A percentile compares a stretch with the other conserved stretches of the same genome.
Conservation (phyloP, 768 basidiomycete species). For the Serendipita sp. region DNA sequence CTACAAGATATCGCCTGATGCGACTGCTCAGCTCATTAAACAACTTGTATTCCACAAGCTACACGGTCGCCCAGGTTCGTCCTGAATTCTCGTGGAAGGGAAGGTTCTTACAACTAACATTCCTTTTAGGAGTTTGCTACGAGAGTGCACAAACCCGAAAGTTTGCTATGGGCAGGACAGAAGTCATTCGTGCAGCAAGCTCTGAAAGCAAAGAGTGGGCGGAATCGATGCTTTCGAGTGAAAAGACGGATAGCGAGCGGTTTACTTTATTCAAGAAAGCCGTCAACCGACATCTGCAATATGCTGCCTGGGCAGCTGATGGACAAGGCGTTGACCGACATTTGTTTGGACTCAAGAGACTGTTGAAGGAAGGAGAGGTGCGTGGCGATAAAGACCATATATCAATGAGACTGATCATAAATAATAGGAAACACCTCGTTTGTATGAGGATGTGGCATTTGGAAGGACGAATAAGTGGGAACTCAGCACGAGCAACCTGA, state of each 20-base stretch:
- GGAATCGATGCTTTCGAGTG: conserved; percentile 66
- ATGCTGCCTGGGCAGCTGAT: conserved; percentile 81
- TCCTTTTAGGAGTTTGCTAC: conserved; percentile 65
- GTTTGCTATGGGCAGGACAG: conserved; percentile 79
- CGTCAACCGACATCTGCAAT: conserved; percentile 67
- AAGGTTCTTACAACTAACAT: conserved; percentile 13
- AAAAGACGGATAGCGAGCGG: conserved; percentile 37
- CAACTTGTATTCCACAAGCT: conserved; percentile 92
- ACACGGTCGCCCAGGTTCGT: conserved; percentile 19
- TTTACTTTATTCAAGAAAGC: conserved; percentile 59
- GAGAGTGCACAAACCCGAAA: conserved; percentile 91
- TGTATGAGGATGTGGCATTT: conserved; percentile 64
- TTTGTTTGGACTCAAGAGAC: conserved; percentile 81
- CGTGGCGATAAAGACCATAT: conserved; percentile 21
- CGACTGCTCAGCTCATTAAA: conserved; percentile 89
- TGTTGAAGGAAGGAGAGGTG: conserved; percentile 54
- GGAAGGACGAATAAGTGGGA: conserved; percentile 74
- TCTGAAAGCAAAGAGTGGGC: conserved; percentile 73
- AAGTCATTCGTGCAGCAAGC: conserved; percentile 81
- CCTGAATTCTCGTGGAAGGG: too few species aligned
- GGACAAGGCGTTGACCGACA: conserved; percentile 93
- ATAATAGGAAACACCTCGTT: conserved; percentile 22
- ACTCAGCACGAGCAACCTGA: conserved; percentile 78
- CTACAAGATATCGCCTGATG: conserved; percentile 75
- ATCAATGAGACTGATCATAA: too few species aligned